Evolutionary conservation across 805 yeast genomes (phyloP).

Genomic region (Candida bentonensis): DNA sequence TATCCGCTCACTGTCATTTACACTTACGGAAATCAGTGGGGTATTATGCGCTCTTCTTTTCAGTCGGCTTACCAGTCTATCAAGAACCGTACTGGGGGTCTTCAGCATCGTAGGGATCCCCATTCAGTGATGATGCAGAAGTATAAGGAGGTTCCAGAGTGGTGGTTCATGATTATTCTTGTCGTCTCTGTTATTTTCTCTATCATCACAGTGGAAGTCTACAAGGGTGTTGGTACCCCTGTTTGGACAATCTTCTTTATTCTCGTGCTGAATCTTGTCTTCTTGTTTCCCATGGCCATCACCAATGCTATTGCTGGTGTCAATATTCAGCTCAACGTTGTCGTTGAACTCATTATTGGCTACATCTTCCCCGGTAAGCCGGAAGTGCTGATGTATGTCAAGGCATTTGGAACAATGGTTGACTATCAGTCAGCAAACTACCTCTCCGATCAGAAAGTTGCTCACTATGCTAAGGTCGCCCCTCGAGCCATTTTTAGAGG

Average conservation of each 20-base stretch:
- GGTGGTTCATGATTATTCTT: conserved; percentile 32
- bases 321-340: conserved; percentile 43
- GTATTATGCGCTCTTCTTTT: conserved; percentile 12
- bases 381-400: conserved; percentile 50
- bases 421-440: conserved; percentile 47
- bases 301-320: conserved; percentile 48
- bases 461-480: conserved; percentile 28
- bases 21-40: conserved; percentile 32
- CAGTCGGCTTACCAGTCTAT: conserved; percentile 10
- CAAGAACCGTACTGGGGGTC: conserved; percentile 4
- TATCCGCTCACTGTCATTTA: conserved; percentile 42
- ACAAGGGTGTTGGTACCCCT: conserved; percentile 22
- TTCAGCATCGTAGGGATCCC: conserved; percentile 26
- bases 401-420: conserved; percentile 46
- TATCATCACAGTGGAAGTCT: conserved; percentile 30
- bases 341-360: conserved; percentile 52
- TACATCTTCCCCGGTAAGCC: conserved; percentile 49
- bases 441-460: conserved; percentile 40
- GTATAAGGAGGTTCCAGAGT: conserved; percentile 41
- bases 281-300: conserved; percentile 48
- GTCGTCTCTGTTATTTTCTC: conserved; percentile 30
- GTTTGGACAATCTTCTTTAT: conserved; percentile 52
- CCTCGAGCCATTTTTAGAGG: conserved; percentile 29
- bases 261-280: conserved; percentile 37
- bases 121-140: conserved; percentile 35